phyloP scores from a whole-genome alignment of 495 filamentous ascomycete genomes.

The Bathelium albidoporum region DNA sequence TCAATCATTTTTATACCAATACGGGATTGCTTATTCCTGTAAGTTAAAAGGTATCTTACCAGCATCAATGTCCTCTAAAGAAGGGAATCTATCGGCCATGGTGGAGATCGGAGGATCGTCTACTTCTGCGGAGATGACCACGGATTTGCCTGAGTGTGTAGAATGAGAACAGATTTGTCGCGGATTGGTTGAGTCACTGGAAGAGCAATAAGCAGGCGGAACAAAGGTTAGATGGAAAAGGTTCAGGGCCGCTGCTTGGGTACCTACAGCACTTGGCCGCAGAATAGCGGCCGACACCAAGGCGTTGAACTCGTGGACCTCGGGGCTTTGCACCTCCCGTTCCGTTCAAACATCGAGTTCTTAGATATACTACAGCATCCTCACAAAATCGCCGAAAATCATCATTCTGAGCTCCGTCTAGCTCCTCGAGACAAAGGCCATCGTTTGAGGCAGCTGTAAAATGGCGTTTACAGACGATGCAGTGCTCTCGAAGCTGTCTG shows the following conservation, averaged over 20 bases:
- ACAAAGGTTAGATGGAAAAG: background rate
- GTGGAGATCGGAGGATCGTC: slow-evolving; percentile 7
- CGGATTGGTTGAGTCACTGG: background rate
- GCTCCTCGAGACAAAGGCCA: too few relatives aligned
- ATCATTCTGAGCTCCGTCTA: too few relatives aligned
- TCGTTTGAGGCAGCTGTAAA: background rate
- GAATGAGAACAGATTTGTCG: background rate
- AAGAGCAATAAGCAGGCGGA: background rate
- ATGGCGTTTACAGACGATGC: slow-evolving; percentile 96
- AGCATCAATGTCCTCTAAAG: slow-evolving; percentile 88
- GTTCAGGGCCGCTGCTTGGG: background rate
- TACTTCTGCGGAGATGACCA: background rate
- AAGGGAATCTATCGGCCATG: slow-evolving; percentile 96
- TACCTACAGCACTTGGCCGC: too few relatives aligned
- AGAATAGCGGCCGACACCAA: background rate
- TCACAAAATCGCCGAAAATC: background rate
- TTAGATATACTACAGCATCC: background rate
- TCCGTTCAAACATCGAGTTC: background rate
- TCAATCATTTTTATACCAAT: background rate
- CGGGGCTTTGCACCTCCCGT: background rate
- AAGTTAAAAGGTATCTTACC: slow-evolving; percentile 44
- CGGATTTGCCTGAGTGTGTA: background rate
- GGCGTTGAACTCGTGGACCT: background rate
- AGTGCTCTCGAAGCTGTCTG: slow-evolving; percentile 84
- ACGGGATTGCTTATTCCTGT: background rate